Base-by-base conservation (phyloP, 2,329 filamentous ascomycete genomes). In the Fusarium armeniacum region DNA sequence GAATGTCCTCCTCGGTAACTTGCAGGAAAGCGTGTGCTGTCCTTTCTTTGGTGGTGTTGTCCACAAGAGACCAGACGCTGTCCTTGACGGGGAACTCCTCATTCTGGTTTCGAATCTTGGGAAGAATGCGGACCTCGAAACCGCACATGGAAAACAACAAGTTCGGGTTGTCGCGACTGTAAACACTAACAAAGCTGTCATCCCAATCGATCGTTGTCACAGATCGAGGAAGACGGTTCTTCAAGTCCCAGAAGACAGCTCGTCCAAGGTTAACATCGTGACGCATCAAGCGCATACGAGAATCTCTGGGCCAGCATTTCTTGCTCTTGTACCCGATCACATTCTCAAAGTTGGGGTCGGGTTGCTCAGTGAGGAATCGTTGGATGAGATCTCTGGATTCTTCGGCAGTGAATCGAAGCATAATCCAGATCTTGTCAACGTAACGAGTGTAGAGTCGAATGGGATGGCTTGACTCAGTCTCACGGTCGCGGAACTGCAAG, bases 241-340 rank as follows among this genome's bases (percentile, higher is more conserved):
- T 98, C 79, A 99, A 82, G 78, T 99, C 95, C 96, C 96, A 99
- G 83, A 99, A 99, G 3, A 98, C 96, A 62, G 97, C 97, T 64
- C 97, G 91, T 43, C 97, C 96, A 43, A 99, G 89, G 75, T 99
- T 98, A 72, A 99, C 97, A 81, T 99, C 96, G 80, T 99, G 96
- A 68, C 96, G 90, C 96, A 99, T 99, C 75, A 99, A 82, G 46
- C 97, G 91, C 97, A 99, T 99, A 52, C 96, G 90, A 26, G 94
- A 98, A 78, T 99, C 96, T 75, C 96, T 90, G 43, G 96, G 97
- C 96, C 96, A 99, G 81, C 97, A 99, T 80, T 98, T 99, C 85
- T 99, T 99, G 82, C 97, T 99, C 84, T 93, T 94, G 81, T 98
- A 99, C 1, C 96, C 96, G 74, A 99, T 98, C 43, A 99, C 96